phyloP scores from a whole-genome alignment of 768 basidiomycete species.

The Holtermannia corniformis region DNA sequence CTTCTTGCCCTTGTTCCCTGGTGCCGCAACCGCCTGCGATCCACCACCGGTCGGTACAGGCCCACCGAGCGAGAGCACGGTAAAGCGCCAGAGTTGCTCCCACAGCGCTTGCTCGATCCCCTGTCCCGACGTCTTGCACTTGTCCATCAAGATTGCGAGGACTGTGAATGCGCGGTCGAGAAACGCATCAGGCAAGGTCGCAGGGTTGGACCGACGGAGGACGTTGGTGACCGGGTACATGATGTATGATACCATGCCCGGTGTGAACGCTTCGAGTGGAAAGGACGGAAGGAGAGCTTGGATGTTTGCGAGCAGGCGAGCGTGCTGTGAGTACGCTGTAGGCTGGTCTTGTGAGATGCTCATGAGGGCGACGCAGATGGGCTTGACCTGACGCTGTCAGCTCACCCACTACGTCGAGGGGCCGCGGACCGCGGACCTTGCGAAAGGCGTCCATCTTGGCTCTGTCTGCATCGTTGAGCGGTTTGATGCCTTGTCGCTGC shows the following conservation, averaged over 20 bases:
- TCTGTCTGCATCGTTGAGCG: constrained; percentile 3
- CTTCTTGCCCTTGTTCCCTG: constrained; percentile 55
- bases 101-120: constrained; percentile 55
- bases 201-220: constrained; percentile 62
- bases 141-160: constrained; percentile 55
- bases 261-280: constrained; percentile 46
- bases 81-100: constrained; percentile 66
- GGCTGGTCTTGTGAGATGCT: constrained; percentile 54
- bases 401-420: not conserved
- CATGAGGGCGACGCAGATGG: constrained; percentile 70
- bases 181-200: constrained; percentile 65
- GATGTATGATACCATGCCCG: constrained; percentile 65
- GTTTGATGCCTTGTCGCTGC: no score
- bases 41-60: no score
- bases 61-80: constrained; percentile 51
- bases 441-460: constrained; percentile 29
- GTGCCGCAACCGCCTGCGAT: constrained; percentile 57
- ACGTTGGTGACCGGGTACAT: constrained; percentile 82
- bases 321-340: constrained; percentile 47
- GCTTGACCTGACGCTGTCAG: constrained; percentile 48
- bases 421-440: constrained; percentile 22
- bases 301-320: constrained; percentile 54
- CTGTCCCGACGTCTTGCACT: constrained; percentile 53
- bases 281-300: constrained; percentile 47
- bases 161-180: constrained; percentile 62